These are phyloP conservation scores for Volvariella surrecta DNA, from an alignment of 1,284 basidiomycete species.

Conservation along the genomic window DNA sequence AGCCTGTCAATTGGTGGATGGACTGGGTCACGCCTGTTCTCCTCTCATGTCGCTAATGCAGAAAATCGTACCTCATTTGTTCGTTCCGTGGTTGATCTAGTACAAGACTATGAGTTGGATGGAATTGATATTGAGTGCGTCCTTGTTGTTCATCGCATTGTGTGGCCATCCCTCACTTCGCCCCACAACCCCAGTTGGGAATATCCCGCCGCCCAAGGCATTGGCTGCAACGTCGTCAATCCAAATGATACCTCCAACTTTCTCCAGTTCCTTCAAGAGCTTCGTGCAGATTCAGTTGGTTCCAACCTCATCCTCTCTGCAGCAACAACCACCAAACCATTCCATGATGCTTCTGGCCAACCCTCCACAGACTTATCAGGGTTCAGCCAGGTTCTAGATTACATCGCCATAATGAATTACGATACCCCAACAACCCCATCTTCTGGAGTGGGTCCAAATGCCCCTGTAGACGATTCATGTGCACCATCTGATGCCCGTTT, in stretches of 20 bases:
- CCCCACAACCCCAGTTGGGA: conserved; percentile 65
- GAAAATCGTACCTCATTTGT: conserved; percentile 62
- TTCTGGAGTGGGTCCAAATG: conserved; percentile 63
- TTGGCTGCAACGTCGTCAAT: conserved; percentile 65
- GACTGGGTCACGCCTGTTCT: conserved; percentile 77
- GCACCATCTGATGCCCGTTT: conserved; percentile 47
- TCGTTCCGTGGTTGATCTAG: conserved; percentile 52
- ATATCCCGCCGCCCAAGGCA: conserved; percentile 65
- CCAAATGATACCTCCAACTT: conserved; percentile 63
- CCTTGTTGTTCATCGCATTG: not conserved
- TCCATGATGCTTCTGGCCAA: conserved; percentile 45
- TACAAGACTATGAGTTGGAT: conserved; percentile 60
- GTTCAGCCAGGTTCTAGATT: conserved; percentile 71
- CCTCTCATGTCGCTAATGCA: conserved; percentile 55
- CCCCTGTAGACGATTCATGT: conserved; percentile 76
- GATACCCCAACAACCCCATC: conserved; percentile 61
- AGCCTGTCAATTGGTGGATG: conserved; percentile 83
- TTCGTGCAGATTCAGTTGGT: conserved; percentile 52
- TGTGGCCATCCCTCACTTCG: conserved; percentile 7
- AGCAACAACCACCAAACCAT: conserved; percentile 65
- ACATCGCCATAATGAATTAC: conserved; percentile 85
- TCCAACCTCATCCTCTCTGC: conserved; percentile 64
- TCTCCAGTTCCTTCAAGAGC: conserved; percentile 66
- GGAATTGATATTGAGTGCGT: conserved; percentile 84
- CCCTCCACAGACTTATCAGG: conserved; percentile 58